Base-by-base conservation (phyloP, 1,284 basidiomycete species). In the Pholiota adiposa region DNA sequence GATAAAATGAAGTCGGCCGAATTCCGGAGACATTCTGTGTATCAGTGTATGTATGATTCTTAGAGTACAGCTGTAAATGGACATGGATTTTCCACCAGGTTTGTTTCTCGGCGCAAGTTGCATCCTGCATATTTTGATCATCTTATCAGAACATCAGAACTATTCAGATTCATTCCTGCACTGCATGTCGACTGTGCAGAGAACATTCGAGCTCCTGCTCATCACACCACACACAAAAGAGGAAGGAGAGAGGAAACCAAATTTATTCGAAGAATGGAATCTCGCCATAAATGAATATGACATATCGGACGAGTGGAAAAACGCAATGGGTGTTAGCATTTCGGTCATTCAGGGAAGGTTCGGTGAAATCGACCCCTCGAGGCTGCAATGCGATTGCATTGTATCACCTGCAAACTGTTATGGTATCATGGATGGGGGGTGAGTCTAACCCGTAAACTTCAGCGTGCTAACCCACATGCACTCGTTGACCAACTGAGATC, bases 341-440 rank as follows among this genome's bases (percentile, higher is more conserved):
- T 40, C 54, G 25, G 25, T 56, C 23, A 38, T 56, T 50, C 46
- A 50, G 46, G 54, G 54, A 33, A 49, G 54, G 21, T 50, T 56
- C 16, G 54, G 54, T 9, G 54, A 49, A 41, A 56, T 56, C 21
- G 46, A 56, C 21, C 44, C 46, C 18, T 34, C 21, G 16, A 40
- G n/a, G 19, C 44, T 59, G 43, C 44, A 49, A 43, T 63, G 59
- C 23, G 61, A 65, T 38, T 65, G 63, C 44, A 63, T 61, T 25
- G 63, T 63, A 31, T 65, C 63, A 0, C 63, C 61, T n/a, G 61
- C 63, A 33, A 65, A 65, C 51, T 63, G 59, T 8, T 65, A 58
- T 40, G 63, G 56, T 7, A 58, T 58, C 0, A 58, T 63, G 56
- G 63, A 63, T n/a, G 63, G 63, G 3, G 61, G 63, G 63, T 65